A percentile compares a stretch with the other conserved stretches of the same genome.
Conservation (phyloP, 148 eudicot species). For the Dianthus caryophyllus region DNA sequence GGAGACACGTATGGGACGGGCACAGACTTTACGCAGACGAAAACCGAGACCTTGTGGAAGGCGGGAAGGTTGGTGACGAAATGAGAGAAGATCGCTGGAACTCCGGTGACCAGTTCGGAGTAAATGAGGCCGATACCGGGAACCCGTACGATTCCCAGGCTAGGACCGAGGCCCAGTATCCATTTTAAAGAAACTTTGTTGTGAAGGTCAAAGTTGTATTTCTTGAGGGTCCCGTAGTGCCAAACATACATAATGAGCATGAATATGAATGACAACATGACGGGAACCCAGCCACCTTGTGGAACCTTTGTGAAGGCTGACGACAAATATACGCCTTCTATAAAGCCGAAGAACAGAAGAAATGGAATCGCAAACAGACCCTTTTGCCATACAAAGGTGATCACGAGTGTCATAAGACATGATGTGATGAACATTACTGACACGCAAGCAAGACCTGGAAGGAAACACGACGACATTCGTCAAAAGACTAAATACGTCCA, state of each 20-base stretch:
- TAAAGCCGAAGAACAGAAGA: constrained; percentile 58
- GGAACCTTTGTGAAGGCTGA: constrained; percentile 75
- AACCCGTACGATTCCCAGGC: constrained; percentile 93
- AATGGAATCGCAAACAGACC: constrained; percentile 52
- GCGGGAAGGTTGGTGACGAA: constrained; percentile 96
- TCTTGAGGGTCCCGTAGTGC: constrained; percentile 88
- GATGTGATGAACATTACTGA: constrained; percentile 85
- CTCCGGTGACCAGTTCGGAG: constrained; percentile 90
- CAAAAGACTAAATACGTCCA: background rate
- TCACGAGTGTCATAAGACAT: constrained; percentile 75
- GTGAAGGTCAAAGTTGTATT: constrained; percentile 87
- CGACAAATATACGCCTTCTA: constrained; percentile 67
- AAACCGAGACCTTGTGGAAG: constrained; percentile 75
- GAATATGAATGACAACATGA: constrained; percentile 58
- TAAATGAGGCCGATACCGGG: constrained; percentile 89
- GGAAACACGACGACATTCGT: constrained; percentile 17
- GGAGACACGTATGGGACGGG: constrained; percentile 82
- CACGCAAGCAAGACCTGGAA: constrained; percentile 84
- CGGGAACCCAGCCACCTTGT: constrained; percentile 97
- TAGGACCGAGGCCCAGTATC: constrained; percentile 92
- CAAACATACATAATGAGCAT: constrained; percentile 72
- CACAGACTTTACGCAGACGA: constrained; percentile 84
- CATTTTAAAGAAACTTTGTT: constrained; percentile 90
- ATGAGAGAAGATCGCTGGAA: constrained; percentile 91
- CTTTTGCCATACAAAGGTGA: constrained; percentile 68